Percentiles rank a stretch among this genome's conserved stretches.
phyloP scores from a whole-genome alignment of 2,329 filamentous ascomycete species.

The Exserohilum rostratum region DNA sequence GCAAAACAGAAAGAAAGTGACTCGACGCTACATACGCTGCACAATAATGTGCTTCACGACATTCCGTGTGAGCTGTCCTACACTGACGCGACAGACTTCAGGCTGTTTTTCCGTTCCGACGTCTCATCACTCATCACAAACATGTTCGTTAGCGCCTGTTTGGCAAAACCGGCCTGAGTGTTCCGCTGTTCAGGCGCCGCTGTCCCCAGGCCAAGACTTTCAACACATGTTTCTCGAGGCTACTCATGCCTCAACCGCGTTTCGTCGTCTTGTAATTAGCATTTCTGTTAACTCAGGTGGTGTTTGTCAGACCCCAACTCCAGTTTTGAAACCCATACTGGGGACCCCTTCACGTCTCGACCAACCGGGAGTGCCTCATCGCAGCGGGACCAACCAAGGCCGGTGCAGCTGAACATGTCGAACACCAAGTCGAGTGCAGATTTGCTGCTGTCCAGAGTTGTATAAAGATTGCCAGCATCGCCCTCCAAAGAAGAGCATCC shows the following conservation, averaged over 20 bases:
- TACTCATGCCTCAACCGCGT: conserved; percentile 34
- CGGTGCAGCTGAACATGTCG: conserved; percentile 10
- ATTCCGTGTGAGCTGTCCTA: not conserved
- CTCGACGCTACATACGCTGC: not conserved
- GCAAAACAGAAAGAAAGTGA: not conserved
- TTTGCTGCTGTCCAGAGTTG: conserved; percentile 6
- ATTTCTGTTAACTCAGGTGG: conserved; percentile 14
- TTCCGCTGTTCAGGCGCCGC: conserved; percentile 2
- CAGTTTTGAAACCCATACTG: conserved; percentile 22
- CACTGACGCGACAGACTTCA: not conserved
- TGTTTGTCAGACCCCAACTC: conserved; percentile 21
- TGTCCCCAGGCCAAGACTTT: conserved; percentile 23
- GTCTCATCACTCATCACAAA: conserved; percentile 19
- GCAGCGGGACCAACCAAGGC: conserved; percentile 18
- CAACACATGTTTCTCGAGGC: conserved; percentile 22
- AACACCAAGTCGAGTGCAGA: not conserved
- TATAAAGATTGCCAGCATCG: conserved; percentile 36
- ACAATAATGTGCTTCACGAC: not conserved
- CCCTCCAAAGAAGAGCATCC: conserved; percentile 34
- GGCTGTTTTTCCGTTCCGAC: conserved; percentile 9
- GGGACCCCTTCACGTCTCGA: conserved; percentile 36
- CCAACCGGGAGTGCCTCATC: conserved; percentile 33
- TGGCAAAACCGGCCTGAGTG: not conserved
- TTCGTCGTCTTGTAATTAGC: conserved; percentile 23
- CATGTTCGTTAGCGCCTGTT: conserved; percentile 11